Evolutionary conservation across 768 basidiomycete genomes (phyloP).

Genomic region (Pulveroboletus sp.): DNA sequence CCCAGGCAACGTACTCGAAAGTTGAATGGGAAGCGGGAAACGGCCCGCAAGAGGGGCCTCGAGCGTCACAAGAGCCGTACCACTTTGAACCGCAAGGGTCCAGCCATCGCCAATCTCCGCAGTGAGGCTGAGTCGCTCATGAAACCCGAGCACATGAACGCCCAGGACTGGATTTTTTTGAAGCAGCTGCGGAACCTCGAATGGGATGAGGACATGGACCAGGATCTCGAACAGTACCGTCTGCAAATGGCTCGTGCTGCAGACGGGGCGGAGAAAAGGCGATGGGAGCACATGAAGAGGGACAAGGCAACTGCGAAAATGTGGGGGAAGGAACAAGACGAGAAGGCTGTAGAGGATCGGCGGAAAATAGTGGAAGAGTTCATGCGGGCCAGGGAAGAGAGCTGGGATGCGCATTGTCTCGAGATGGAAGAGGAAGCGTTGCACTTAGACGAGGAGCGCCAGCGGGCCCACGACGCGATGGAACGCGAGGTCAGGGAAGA

Average conservation of each 20-base stretch:
- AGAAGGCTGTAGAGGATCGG: slow-evolving; percentile 12
- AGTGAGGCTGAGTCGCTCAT: slow-evolving; percentile 19
- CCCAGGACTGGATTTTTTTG: slow-evolving; percentile 25
- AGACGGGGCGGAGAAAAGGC: slow-evolving; percentile 8
- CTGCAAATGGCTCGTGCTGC: slow-evolving; percentile 23
- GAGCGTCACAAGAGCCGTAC: slow-evolving; percentile 4
- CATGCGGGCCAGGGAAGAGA: slow-evolving; percentile 7
- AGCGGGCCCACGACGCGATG: slow-evolving; percentile 16
- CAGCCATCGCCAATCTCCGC: slow-evolving; percentile 2
- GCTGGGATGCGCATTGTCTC: background rate
- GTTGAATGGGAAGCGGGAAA: slow-evolving; percentile 10
- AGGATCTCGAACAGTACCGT: slow-evolving; percentile 22
- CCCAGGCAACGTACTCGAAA: slow-evolving; percentile 3
- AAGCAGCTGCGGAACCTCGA: slow-evolving; percentile 18
- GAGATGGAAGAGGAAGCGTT: slow-evolving; percentile 13
- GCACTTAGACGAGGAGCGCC: slow-evolving; percentile 14
- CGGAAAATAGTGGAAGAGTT: slow-evolving; percentile 22
- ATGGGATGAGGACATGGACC: slow-evolving; percentile 6
- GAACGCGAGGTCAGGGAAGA: slow-evolving; percentile 24
- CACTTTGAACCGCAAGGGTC: background rate
- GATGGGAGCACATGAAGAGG: slow-evolving; percentile 12
- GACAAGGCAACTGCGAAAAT: slow-evolving; percentile 21
- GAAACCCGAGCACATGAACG: slow-evolving; percentile 10
- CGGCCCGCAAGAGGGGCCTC: background rate
- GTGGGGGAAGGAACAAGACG: slow-evolving; percentile 13